Base-by-base conservation (phyloP, 2,329 filamentous ascomycete genomes). In the Phialophora tarda region DNA sequence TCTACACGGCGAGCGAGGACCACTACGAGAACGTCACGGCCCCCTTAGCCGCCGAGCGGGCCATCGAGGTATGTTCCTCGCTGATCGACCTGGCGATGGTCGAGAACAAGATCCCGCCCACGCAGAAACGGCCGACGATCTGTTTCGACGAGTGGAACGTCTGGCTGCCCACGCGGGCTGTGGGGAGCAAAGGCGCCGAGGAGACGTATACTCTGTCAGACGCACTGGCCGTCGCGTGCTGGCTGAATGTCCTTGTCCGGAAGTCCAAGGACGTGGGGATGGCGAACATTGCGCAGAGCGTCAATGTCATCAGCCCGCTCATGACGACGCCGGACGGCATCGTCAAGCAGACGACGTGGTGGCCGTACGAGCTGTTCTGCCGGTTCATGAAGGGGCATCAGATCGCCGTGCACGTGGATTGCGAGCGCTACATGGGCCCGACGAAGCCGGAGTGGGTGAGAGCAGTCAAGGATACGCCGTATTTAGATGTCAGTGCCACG, bases 81-180 rank as follows among this genome's bases (percentile, higher is more conserved):
- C 80, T 92, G 2, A 91, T 92, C 71, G 90, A 93, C 75, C 84
- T 93, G 1, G 90, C 90, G 0, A 88, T 91, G 73, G 88, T 91
- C 75, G 89, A 90, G 76, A 72, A 74, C 7, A 79, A 81, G 48
- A 75, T 79, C 0, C 84, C 88, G 0, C 78, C 83, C 0, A 80
- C 81, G 0, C 85, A 88, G n/a, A 84, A 85, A 3, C 81, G 84
- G 3, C 89, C 87, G 55, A 89, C 84, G 59, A 91, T 93, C 75
- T 93, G 90, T 81, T 93, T 93, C 75, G 91, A 93, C 75, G 90
- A 93, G 77, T 93, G 91, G 91, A 93, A 93, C 75, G 90, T 93
- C 8, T 93, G 90, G 90, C 89, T 92, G 72, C 89, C 89, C 0
- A 81, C 83, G 61, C 85, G 90, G 8, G 90, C 90, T 0, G 89